Evolutionary conservation across 2,329 filamentous ascomycete genomes (phyloP).

Genomic region (Trichoderma atrobrunneum): DNA sequence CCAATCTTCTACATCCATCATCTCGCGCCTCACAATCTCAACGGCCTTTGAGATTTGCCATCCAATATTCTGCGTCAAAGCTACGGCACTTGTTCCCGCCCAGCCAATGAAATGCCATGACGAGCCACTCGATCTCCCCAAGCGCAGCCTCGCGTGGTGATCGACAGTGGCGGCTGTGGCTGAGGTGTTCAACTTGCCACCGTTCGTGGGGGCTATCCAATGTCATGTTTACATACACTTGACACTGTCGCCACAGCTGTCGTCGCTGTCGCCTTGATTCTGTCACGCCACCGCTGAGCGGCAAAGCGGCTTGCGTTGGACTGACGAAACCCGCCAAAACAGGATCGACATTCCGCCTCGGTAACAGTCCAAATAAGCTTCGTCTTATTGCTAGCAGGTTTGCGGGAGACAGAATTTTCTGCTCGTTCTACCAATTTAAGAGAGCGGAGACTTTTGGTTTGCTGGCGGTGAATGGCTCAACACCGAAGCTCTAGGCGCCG

Average conservation of each 20-base stretch:
- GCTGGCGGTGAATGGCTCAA: not conserved
- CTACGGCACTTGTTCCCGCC: not conserved
- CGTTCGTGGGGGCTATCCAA: not conserved
- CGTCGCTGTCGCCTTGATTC: not conserved
- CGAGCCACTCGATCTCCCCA: not conserved
- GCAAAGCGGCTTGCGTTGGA: not conserved
- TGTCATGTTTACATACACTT: no score
- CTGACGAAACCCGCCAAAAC: not conserved
- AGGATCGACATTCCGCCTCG: not conserved
- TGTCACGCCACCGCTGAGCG: not conserved
- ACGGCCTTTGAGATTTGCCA: not conserved
- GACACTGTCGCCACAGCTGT: not conserved
- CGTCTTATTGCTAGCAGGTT: not conserved
- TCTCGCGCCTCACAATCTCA: not conserved
- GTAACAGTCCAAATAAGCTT: not conserved
- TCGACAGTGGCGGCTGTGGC: slow-evolving; percentile 12
- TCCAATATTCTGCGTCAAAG: not conserved
- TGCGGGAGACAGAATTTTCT: not conserved
- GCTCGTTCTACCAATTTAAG: not conserved
- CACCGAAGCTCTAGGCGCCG: not conserved
- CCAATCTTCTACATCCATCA: not conserved
- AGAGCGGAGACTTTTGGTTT: not conserved
- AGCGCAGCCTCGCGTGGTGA: not conserved
- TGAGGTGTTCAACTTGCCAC: not conserved
- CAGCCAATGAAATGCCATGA: not conserved